phyloP scores from a whole-genome alignment of 257 asterid species.

The Solanum appendiculatum region DNA sequence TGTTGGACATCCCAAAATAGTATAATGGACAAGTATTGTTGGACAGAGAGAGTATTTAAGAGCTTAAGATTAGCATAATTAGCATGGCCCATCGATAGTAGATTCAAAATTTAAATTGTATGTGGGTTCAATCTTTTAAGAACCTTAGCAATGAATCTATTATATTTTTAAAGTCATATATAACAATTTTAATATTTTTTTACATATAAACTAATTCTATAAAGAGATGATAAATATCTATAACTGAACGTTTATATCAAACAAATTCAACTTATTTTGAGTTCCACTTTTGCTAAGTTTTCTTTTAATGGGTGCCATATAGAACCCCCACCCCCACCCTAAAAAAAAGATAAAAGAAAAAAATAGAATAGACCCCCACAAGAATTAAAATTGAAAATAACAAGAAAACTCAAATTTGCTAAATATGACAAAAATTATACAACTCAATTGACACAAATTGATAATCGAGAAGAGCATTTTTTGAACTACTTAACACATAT shows the following conservation, averaged over 20 bases:
- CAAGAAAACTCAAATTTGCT: not conserved
- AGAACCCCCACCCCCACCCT: not conserved
- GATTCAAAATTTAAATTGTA: too few species aligned
- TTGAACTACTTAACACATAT: not conserved
- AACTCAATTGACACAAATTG: not conserved
- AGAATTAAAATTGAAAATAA: not conserved
- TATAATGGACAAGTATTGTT: too few species aligned
- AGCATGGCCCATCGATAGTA: not conserved
- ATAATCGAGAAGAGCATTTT: not conserved
- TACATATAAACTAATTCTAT: too few species aligned
- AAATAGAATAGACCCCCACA: not conserved
- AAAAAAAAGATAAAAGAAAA: not conserved
- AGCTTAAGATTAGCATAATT: not conserved
- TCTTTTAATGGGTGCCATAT: not conserved
- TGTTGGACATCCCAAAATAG: too few species aligned
- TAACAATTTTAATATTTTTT: too few species aligned
- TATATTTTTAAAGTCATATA: too few species aligned
- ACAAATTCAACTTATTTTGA: too few species aligned
- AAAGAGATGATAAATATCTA: too few species aligned
- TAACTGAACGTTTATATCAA: too few species aligned
- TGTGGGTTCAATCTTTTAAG: too few species aligned
- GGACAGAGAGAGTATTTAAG: too few species aligned
- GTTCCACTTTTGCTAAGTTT: not conserved
- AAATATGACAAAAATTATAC: not conserved
- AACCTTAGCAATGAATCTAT: too few species aligned